Percentiles rank a stretch among this genome's conserved stretches.
phyloP scores from a whole-genome alignment of 306 rosid species.

The Malus fusca region DNA sequence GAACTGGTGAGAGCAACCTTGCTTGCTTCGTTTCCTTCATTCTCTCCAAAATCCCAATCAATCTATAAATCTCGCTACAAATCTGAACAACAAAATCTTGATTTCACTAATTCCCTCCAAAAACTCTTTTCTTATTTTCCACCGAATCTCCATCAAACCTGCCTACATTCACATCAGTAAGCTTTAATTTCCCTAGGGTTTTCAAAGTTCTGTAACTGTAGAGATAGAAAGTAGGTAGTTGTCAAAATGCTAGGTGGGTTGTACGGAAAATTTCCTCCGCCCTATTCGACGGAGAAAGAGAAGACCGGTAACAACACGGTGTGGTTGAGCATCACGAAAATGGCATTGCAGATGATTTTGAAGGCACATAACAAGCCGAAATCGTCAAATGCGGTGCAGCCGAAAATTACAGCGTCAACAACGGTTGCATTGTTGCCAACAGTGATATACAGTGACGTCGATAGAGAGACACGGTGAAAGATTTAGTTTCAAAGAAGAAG shows the following conservation, averaged over 20 bases:
- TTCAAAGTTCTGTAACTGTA: neutral
- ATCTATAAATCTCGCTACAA: neutral
- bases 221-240: neutral
- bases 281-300: slow-evolving; percentile 83
- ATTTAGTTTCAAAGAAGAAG: too few species aligned
- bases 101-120: neutral
- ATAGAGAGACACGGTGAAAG: too few species aligned
- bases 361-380: slow-evolving; percentile 59
- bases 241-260: slow-evolving; percentile 74
- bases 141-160: neutral
- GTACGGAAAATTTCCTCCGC: slow-evolving; percentile 89
- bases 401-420: slow-evolving; percentile 6
- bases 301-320: slow-evolving; percentile 66
- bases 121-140: neutral
- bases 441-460: neutral
- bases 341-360: slow-evolving; percentile 70
- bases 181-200: slow-evolving; percentile 4
- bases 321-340: slow-evolving; percentile 84
- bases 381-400: neutral
- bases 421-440: neutral
- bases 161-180: neutral
- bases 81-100: neutral
- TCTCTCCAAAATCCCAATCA: neutral
- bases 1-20: too few species aligned
- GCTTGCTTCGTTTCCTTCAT: neutral